Evolutionary conservation across 2,329 filamentous ascomycete species (phyloP), one percentile per base, ranked within the genome.

Genomic region (Aspergillus carbonarius): DNA sequence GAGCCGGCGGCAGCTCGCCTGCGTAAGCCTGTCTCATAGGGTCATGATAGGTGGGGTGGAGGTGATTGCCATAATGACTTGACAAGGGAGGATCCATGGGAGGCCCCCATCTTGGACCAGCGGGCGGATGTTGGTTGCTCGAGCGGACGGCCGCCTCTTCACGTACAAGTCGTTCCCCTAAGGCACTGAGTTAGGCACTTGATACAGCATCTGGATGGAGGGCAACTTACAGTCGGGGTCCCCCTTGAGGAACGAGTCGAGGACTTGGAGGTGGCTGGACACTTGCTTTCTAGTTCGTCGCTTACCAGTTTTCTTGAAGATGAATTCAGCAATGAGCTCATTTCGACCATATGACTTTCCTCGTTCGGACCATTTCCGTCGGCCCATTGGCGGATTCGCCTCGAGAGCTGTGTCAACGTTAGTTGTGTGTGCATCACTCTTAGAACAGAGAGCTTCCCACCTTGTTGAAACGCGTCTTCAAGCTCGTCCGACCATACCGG

Each of bases 231-330:
- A 83, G 59, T 79, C 74, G 27, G 80, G 79, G 60, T 84, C 79
- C 5, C 79, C 76, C 61, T 78, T 77, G 37, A 87, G 74, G 59
- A 84, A 82, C 12, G 78, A 79, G 68, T 85, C 85, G 18, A 88
- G 75, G 2, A 87, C 84, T 70, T 88, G 85, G 25, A 87, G 80
- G 67, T 88, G 85, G 65, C 85, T 88, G 0, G 85, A 87, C 4
- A 88, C 82, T 66, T 87, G 83, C 69, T 88, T 88, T 52, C 85
- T 77, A 15, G 71, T 74, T 54, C 85, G 77, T 25, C 66, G 68
- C 57, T 81, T 80, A 20, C 84, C 83, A 6, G 84, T 87, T 58
- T 79, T 74, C 57, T 79, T 79, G 63, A 76, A 73, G 59, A 88
- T 87, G 54, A 81, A 83, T 64, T 85, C 79, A 20, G 84, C 79